Evolutionary conservation across 148 eudicot genomes (phyloP).

Genomic region (Cornus suecica): DNA sequence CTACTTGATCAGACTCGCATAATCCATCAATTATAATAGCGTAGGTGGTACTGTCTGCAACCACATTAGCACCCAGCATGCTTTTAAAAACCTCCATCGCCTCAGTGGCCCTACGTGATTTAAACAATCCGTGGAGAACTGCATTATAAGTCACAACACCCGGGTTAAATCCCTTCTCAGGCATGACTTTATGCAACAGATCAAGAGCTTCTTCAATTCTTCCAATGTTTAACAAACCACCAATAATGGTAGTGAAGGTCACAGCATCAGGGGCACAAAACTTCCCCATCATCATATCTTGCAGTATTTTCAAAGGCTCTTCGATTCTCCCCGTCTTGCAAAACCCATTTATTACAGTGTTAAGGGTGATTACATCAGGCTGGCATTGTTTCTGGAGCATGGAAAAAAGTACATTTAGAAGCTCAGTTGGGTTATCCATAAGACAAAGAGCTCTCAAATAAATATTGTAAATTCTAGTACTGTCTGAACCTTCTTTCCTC

Average conservation of each 20-base stretch:
- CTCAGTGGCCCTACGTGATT: conserved; percentile 35
- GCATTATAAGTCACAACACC: conserved; percentile 76
- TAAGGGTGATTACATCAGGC: conserved; percentile 77
- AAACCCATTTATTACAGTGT: conserved; percentile 59
- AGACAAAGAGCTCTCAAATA: conserved; percentile 70
- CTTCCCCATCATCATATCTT: conserved; percentile 74
- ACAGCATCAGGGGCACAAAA: conserved; percentile 73
- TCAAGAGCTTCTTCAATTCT: conserved; percentile 49
- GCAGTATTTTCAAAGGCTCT: conserved; percentile 55
- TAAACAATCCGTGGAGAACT: conserved; percentile 61
- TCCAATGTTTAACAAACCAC: conserved; percentile 55
- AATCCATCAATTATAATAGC: conserved; percentile 55
- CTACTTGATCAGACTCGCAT: conserved; percentile 37
- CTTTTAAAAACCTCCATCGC: conserved; percentile 44
- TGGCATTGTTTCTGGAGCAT: conserved; percentile 67
- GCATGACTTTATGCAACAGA: conserved; percentile 60
- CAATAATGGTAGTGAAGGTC: conserved; percentile 68
- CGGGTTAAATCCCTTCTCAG: conserved; percentile 53
- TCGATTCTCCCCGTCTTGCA: conserved; percentile 23
- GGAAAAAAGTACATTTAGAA: conserved; percentile 55
- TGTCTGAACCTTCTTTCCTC: conserved; percentile 37
- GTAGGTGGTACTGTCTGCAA: conserved; percentile 55
- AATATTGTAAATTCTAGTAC: conserved; percentile 68
- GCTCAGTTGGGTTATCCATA: conserved; percentile 59
- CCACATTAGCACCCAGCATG: conserved; percentile 41